These are phyloP conservation scores for Xylaria digitata DNA, from an alignment of 2,329 filamentous ascomycete genomes.

Conservation along the genomic window DNA sequence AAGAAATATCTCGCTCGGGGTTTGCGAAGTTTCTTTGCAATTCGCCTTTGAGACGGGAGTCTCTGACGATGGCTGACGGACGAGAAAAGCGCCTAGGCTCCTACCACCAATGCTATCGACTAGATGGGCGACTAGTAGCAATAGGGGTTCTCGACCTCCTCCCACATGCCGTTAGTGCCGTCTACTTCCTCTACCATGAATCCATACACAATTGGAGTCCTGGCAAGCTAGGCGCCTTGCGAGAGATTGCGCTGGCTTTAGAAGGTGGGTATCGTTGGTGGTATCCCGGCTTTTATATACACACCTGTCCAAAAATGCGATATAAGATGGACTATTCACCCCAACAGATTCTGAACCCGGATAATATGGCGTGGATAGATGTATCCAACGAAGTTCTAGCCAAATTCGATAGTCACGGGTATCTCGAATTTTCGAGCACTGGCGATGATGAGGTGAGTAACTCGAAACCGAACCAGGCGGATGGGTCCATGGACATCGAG, in stretches of 20 bases:
- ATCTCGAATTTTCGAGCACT: conserved; percentile 56
- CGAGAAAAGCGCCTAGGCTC: conserved; percentile 71
- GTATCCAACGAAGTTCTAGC: conserved; percentile 64
- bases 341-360: conserved; percentile 78
- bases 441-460: conserved; percentile 9
- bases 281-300: conserved; percentile 86
- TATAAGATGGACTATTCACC: conserved; percentile 86
- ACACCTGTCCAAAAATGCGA: conserved; percentile 82
- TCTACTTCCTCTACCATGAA: conserved; percentile 85
- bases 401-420: conserved; percentile 67
- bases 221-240: conserved; percentile 79
- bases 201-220: conserved; percentile 76
- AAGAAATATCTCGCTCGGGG: conserved; percentile 67
- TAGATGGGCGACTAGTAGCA: conserved; percentile 80
- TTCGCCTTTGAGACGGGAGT: conserved; percentile 70
- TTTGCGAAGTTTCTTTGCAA: conserved; percentile 80
- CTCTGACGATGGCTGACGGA: conserved; percentile 59
- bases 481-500: conserved; percentile 7
- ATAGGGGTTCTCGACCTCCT: conserved; percentile 82
- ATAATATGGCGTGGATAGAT: conserved; percentile 70
- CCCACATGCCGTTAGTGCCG: conserved; percentile 80
- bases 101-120: conserved; percentile 83
- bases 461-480: neutral
- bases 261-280: conserved; percentile 80
- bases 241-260: conserved; percentile 76